Conservation (phyloP, 2,329 filamentous ascomycete species). For the Drechslerella coelobrocha region DNA sequence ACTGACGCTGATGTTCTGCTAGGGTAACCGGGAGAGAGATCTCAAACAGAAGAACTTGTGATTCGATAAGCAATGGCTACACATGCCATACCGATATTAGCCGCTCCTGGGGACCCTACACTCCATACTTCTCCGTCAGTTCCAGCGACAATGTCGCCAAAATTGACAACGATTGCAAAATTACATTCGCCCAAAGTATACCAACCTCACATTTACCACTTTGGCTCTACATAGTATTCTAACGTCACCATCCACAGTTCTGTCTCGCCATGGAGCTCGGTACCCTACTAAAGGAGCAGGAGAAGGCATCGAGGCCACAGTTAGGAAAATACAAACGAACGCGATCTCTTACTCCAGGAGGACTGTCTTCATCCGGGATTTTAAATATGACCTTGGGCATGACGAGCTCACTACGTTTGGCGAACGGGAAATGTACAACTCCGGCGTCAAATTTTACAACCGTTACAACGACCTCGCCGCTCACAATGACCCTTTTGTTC, state of each 20-base stretch:
- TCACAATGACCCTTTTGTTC: constrained; percentile 70
- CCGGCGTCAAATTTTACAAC: constrained; percentile 76
- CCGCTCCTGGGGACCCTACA: constrained; percentile 84
- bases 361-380: constrained; percentile 74
- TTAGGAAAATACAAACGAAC: constrained; percentile 58
- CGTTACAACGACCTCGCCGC: constrained; percentile 72
- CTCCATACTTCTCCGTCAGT: constrained; percentile 76
- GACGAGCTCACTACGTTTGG: constrained; percentile 75
- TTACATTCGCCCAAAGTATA: constrained; percentile 74
- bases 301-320: constrained; percentile 67
- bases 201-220: neutral
- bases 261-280: constrained; percentile 84
- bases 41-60: constrained; percentile 59
- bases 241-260: constrained; percentile 58
- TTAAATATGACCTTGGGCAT: constrained; percentile 73
- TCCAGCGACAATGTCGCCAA: constrained; percentile 66
- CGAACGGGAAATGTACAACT: constrained; percentile 73
- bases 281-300: constrained; percentile 75
- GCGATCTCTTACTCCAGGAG: constrained; percentile 65
- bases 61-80: constrained; percentile 66
- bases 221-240: neutral
- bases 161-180: constrained; percentile 71
- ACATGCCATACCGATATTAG: constrained; percentile 69
- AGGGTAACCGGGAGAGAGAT: constrained; percentile 24
- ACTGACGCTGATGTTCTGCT: too few relatives aligned